Conservation (phyloP, 805 yeast species). For the Millerozyma miso region DNA sequence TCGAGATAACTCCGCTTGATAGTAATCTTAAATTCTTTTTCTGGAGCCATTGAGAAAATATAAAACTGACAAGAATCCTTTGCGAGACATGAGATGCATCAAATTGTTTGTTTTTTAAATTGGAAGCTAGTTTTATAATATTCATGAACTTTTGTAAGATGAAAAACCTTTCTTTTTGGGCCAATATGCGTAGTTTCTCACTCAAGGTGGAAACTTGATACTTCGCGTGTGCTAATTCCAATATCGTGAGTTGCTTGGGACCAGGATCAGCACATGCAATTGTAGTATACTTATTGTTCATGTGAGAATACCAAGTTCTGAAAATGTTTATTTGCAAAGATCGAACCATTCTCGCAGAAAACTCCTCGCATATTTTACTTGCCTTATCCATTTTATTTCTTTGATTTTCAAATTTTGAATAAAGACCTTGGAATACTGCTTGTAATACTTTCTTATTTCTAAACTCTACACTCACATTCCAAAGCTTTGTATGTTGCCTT, state of each 20-base stretch:
- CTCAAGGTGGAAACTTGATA: constrained; percentile 2
- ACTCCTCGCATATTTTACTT: background rate
- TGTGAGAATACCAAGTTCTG: constrained; percentile 10
- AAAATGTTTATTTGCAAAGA: constrained; percentile 3
- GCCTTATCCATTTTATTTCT: background rate
- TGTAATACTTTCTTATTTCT: background rate
- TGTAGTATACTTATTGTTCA: constrained; percentile 2
- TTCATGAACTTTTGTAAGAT: constrained; percentile 10
- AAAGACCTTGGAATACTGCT: background rate
- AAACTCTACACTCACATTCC: background rate
- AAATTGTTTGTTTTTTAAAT: constrained; percentile 1
- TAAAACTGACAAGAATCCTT: constrained; percentile 4
- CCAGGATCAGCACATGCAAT: background rate
- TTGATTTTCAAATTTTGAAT: background rate
- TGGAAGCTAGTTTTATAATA: constrained; percentile 11
- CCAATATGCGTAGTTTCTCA: constrained; percentile 11
- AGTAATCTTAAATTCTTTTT: constrained; percentile 5
- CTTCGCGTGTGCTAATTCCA: background rate
- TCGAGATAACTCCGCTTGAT: constrained; percentile 6
- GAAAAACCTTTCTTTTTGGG: constrained; percentile 12
- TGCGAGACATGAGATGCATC: constrained; percentile 6
- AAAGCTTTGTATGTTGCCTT: background rate
- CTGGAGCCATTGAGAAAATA: constrained; percentile 14
- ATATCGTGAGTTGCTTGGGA: background rate
- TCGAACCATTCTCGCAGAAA: background rate